Percentiles rank a stretch among this genome's conserved stretches.
These are phyloP conservation scores for Discostella pseudostelligera DNA, from an alignment of 108 stramenopile genomes.

Conservation along the genomic window DNA sequence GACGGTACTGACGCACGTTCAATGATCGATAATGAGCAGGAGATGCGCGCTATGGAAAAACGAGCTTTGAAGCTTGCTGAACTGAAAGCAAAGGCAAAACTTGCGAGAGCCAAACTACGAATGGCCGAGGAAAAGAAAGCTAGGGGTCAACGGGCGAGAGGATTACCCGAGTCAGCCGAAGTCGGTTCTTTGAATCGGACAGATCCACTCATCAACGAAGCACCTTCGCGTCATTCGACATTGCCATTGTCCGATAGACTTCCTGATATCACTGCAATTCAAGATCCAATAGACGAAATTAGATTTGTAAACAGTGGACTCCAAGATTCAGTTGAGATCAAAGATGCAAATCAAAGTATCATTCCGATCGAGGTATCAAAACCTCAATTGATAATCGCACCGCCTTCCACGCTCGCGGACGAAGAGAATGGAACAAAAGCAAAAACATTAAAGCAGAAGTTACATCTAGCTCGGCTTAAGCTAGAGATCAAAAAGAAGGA, in stretches of 20 bases:
- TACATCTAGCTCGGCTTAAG: constrained; percentile 40
- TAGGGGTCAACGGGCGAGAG: neutral
- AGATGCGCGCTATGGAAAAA: constrained; percentile 21
- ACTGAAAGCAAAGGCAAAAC: constrained; percentile 42
- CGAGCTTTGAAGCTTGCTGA: constrained; percentile 39
- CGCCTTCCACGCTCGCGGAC: neutral
- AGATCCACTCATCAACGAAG: neutral
- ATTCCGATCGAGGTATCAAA: too few species aligned
- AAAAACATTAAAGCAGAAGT: constrained; percentile 35
- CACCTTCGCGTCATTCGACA: neutral
- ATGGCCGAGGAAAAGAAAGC: constrained; percentile 33
- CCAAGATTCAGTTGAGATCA: constrained; percentile 2
- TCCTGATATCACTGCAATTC: constrained; percentile 31
- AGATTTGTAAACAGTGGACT: constrained; percentile 33
- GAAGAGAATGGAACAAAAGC: constrained; percentile 25
- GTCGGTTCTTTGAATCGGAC: too few species aligned
- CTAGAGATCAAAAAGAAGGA: constrained; percentile 45
- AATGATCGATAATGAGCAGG: neutral
- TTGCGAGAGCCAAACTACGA: constrained; percentile 39
- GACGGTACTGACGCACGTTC: constrained; percentile 1
- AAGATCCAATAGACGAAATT: constrained; percentile 19
- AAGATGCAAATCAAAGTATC: too few species aligned
- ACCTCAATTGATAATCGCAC: neutral
- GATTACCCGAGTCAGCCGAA: neutral
- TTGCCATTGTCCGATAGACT: neutral